Conservation (phyloP, 805 yeast species). For the Yueomyces sinensis region DNA sequence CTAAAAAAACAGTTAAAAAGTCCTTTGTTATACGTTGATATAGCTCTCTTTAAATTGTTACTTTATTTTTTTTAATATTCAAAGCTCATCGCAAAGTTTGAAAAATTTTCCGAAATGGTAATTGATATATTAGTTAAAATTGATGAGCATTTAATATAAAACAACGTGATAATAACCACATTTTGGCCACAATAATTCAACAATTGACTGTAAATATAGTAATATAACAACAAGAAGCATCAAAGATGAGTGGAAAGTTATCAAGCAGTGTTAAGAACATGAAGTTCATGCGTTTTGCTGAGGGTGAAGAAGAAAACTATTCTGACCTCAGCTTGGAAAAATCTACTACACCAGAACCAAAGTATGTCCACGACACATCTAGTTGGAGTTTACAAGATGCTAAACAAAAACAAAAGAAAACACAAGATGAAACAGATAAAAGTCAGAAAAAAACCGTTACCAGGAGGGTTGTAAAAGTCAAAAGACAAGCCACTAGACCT, state of each 20-base stretch:
- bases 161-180: too few species aligned
- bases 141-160: too few species aligned
- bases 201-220: too few species aligned
- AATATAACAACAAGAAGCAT: background rate
- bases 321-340: too few species aligned
- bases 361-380: slow-evolving; percentile 1
- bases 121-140: too few species aligned
- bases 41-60: background rate
- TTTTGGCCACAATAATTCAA: background rate
- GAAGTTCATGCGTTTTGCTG: slow-evolving; percentile 55
- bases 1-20: too few species aligned
- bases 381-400: slow-evolving; percentile 1
- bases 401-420: background rate
- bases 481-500: background rate
- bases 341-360: background rate
- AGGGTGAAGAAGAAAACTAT: slow-evolving; percentile 11
- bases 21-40: background rate
- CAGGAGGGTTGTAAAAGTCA: background rate
- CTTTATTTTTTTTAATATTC: background rate
- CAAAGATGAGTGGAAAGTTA: slow-evolving; percentile 24
- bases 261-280: slow-evolving; percentile 71
- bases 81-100: slow-evolving; percentile 1
- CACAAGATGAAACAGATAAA: background rate
- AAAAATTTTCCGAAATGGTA: slow-evolving; percentile 1
- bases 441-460: background rate